These are phyloP conservation scores for Neoboletus magnificus DNA, from an alignment of 768 basidiomycete species.

Conservation along the genomic window DNA sequence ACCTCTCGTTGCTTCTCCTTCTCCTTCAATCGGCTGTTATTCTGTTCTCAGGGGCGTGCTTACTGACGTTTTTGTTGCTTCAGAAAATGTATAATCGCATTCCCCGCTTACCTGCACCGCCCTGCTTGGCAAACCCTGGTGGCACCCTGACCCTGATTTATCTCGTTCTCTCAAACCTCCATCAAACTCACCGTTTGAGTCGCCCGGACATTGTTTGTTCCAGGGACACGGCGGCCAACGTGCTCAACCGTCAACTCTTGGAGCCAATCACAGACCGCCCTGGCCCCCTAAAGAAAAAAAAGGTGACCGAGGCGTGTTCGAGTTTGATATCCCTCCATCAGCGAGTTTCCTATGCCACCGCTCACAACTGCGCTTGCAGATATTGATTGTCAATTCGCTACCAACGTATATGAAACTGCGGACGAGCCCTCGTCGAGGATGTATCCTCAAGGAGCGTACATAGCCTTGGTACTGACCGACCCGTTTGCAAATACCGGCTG, in stretches of 20 bases:
- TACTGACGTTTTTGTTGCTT: constrained; percentile 13
- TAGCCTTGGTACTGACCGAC: neutral
- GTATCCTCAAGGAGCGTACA: neutral
- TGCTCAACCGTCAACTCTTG: constrained; percentile 6
- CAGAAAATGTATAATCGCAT: constrained; percentile 2
- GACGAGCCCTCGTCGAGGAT: neutral
- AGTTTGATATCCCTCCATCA: constrained; percentile 3
- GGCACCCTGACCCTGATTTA: constrained; percentile 9
- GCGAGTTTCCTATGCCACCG: neutral
- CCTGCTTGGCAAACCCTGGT: constrained; percentile 2
- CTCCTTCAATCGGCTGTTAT: neutral
- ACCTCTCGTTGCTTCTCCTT: constrained; percentile 12
- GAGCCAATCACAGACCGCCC: constrained; percentile 10
- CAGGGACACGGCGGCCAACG: neutral
- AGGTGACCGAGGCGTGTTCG: neutral
- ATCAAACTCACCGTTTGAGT: neutral
- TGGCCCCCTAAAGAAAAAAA: neutral
- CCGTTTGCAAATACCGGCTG: neutral
- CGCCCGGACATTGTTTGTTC: constrained; percentile 6
- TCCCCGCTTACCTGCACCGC: constrained; percentile 9
- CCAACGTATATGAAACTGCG: neutral
- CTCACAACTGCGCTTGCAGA: neutral
- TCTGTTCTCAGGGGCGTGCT: constrained; percentile 5
- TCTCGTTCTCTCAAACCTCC: neutral
- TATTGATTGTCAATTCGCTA: neutral